phyloP scores from a whole-genome alignment of 129 eudicot genomes.

The Escallonia herrerae region DNA sequence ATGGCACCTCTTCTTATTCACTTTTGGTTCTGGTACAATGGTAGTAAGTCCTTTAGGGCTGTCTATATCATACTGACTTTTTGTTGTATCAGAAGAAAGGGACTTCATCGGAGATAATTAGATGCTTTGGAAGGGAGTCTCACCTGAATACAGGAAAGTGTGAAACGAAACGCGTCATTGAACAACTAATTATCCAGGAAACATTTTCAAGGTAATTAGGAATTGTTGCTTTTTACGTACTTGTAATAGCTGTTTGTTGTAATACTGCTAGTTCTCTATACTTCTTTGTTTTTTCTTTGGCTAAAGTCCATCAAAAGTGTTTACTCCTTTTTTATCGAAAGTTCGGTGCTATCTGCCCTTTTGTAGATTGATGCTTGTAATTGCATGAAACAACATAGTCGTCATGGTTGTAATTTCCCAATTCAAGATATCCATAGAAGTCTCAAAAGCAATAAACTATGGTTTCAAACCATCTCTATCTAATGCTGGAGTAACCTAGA shows the following conservation, averaged over 20 bases:
- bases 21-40: too few relatives aligned
- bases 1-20: too few relatives aligned
- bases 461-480: too few relatives aligned
- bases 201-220: constrained; percentile 58
- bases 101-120: constrained; percentile 10
- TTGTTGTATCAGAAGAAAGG: constrained; percentile 27
- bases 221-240: not conserved
- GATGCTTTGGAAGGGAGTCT: constrained; percentile 15
- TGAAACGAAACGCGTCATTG: constrained; percentile 50
- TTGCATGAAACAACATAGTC: not conserved
- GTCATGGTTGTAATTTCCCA: not conserved
- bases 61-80: too few relatives aligned
- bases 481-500: too few relatives aligned
- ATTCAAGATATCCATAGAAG: too few relatives aligned
- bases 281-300: not conserved
- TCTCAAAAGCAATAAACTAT: too few relatives aligned
- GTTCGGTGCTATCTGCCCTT: not conserved
- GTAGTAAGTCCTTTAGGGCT: too few relatives aligned
- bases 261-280: not conserved
- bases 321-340: not conserved
- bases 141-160: constrained; percentile 19
- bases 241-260: not conserved
- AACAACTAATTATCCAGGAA: constrained; percentile 65
- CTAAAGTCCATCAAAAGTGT: not conserved
- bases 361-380: not conserved